A percentile compares a stretch with the other conserved stretches of the same genome.
Conservation (phyloP, 1,284 basidiomycete species). For the Lentinula novae-zelandiae region DNA sequence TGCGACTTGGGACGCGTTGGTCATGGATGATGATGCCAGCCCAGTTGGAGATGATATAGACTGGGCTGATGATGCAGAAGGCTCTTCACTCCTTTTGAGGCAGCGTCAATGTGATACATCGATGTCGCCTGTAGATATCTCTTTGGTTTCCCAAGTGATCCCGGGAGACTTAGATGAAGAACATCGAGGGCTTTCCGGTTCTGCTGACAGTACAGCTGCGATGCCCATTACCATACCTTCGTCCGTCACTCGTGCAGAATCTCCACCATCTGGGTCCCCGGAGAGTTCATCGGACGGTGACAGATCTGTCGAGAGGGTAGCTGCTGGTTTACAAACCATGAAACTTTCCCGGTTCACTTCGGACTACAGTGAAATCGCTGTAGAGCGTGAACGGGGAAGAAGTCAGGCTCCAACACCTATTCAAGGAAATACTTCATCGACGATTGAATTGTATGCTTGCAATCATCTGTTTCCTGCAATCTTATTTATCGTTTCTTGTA, state of each 20-base stretch:
- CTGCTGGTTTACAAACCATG: conserved; percentile 4
- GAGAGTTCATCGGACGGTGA: conserved; percentile 13
- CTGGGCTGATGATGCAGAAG: conserved; percentile 49
- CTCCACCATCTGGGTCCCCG: conserved; percentile 5
- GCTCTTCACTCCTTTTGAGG: conserved; percentile 24
- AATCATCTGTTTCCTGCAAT: not conserved
- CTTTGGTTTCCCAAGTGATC: not conserved
- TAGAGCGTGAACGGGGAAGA: conserved; percentile 41
- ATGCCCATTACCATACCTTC: not conserved
- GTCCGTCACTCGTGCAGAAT: not conserved
- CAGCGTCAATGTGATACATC: conserved; percentile 14
- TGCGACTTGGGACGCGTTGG: conserved; percentile 51
- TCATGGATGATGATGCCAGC: conserved; percentile 29
- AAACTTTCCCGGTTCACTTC: not conserved
- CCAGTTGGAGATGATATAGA: conserved; percentile 26
- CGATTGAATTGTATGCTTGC: conserved; percentile 25
- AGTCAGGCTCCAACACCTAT: conserved; percentile 54
- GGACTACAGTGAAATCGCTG: not conserved
- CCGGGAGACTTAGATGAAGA: not conserved
- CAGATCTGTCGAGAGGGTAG: conserved; percentile 10
- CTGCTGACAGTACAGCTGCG: not conserved
- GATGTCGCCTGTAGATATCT: conserved; percentile 7
- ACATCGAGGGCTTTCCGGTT: not conserved
- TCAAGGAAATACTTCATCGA: conserved; percentile 40
- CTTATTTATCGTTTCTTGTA: conserved; percentile 19